Percentiles rank a stretch among this genome's conserved stretches.
These are phyloP conservation scores for Gastrodia elata DNA, from an alignment of 106 monocot species.

Conservation along the genomic window DNA sequence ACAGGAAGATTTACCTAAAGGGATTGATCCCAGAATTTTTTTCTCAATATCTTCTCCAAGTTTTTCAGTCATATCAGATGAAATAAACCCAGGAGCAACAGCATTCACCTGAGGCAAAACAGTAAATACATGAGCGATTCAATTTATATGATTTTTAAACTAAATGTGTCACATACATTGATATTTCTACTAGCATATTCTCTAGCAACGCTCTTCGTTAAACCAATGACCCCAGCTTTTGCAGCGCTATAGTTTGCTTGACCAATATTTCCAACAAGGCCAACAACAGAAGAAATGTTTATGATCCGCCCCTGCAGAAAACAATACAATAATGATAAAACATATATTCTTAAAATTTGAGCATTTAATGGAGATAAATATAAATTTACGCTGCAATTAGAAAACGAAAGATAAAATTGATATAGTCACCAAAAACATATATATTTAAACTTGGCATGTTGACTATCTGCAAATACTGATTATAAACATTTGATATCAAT, in stretches of 20 bases:
- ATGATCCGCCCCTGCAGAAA: slow-evolving; percentile 71
- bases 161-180: slow-evolving; percentile 23
- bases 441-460: too few species aligned
- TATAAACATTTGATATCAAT: too few species aligned
- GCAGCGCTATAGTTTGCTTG: slow-evolving; percentile 95
- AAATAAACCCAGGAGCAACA: slow-evolving; percentile 83
- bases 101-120: slow-evolving; percentile 61
- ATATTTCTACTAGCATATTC: slow-evolving; percentile 93
- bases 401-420: not conserved
- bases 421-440: not conserved
- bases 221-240: slow-evolving; percentile 86
- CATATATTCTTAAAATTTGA: not conserved
- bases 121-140: not conserved
- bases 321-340: not conserved
- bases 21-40: slow-evolving; percentile 54
- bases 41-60: slow-evolving; percentile 65
- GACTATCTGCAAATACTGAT: too few species aligned
- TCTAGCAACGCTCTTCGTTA: slow-evolving; percentile 70
- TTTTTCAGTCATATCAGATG: slow-evolving; percentile 78
- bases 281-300: slow-evolving; percentile 82
- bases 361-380: not conserved
- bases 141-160: not conserved
- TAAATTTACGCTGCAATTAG: not conserved
- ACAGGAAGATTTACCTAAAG: slow-evolving; percentile 59
- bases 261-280: slow-evolving; percentile 67